Conservation (phyloP, 2,329 filamentous ascomycete species). For the Aspergillus felis region DNA sequence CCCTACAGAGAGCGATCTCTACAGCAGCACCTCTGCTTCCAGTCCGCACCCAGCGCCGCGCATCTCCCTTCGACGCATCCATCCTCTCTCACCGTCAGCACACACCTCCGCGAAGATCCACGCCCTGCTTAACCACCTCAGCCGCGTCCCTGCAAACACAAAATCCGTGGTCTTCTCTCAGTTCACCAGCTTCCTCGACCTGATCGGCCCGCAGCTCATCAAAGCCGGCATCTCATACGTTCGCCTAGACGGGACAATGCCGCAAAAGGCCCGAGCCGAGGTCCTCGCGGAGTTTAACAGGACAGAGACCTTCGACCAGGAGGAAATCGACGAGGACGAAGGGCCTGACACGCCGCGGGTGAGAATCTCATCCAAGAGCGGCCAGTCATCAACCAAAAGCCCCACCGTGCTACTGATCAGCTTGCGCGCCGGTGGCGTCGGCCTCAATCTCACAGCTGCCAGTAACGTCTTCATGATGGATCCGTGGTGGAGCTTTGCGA, state of each 20-base stretch:
- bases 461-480: slow-evolving; percentile 98
- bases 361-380: not conserved
- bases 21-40: slow-evolving; percentile 36
- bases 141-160: slow-evolving; percentile 63
- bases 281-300: slow-evolving; percentile 70
- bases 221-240: slow-evolving; percentile 71
- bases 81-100: slow-evolving; percentile 57
- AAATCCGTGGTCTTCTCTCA: slow-evolving; percentile 96
- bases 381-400: slow-evolving; percentile 12
- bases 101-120: slow-evolving; percentile 78
- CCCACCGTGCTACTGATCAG: slow-evolving; percentile 70
- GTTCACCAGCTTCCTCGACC: slow-evolving; percentile 91
- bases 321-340: slow-evolving; percentile 35
- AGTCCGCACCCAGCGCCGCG: slow-evolving; percentile 40
- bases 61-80: slow-evolving; percentile 59
- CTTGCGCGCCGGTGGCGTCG: slow-evolving; percentile 85
- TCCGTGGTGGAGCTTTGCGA: slow-evolving; percentile 97
- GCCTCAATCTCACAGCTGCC: slow-evolving; percentile 85
- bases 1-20: slow-evolving; percentile 42
- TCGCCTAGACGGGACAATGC: slow-evolving; percentile 88
- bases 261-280: slow-evolving; percentile 75
- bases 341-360: slow-evolving; percentile 1
- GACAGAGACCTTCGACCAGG: slow-evolving; percentile 34
- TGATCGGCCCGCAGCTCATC: slow-evolving; percentile 77
- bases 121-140: slow-evolving; percentile 71